These are phyloP conservation scores for Camelina hispida DNA, from an alignment of 345 rosid genomes.

Conservation along the genomic window DNA sequence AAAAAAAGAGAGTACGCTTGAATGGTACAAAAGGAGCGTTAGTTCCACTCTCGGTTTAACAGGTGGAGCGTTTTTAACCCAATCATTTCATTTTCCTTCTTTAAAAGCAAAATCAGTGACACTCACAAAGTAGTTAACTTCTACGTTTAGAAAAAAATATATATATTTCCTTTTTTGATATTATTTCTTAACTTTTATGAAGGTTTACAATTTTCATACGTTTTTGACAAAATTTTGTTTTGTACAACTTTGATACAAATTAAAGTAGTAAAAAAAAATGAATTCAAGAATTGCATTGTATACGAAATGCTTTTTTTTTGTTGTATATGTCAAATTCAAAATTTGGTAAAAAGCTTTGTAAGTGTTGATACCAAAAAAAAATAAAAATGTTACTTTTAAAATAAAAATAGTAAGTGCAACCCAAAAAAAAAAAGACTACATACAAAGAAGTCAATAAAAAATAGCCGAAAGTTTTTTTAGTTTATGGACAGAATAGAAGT, in stretches of 20 bases:
- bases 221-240: not conserved
- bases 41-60: slow-evolving; percentile 46
- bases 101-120: slow-evolving; percentile 14
- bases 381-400: not conserved
- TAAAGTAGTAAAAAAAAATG: not conserved
- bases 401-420: slow-evolving; percentile 11
- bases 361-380: not conserved
- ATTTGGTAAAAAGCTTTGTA: not conserved
- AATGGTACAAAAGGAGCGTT: slow-evolving; percentile 49
- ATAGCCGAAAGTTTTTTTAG: slow-evolving; percentile 43
- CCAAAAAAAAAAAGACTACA: slow-evolving; percentile 21
- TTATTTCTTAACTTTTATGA: not conserved
- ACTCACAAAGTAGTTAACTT: slow-evolving; percentile 25
- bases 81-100: slow-evolving; percentile 44
- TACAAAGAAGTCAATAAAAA: slow-evolving; percentile 37
- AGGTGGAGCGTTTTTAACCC: slow-evolving; percentile 44
- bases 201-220: not conserved
- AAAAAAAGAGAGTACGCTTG: slow-evolving; percentile 21
- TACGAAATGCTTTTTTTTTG: too few relatives aligned
- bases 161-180: not conserved
- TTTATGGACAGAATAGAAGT: slow-evolving; percentile 26
- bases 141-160: not conserved
- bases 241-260: not conserved
- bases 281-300: not conserved
- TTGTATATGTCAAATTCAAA: not conserved